Conservation (phyloP, 169 alveolate genomes). For the Plasmodium berghei region DNA sequence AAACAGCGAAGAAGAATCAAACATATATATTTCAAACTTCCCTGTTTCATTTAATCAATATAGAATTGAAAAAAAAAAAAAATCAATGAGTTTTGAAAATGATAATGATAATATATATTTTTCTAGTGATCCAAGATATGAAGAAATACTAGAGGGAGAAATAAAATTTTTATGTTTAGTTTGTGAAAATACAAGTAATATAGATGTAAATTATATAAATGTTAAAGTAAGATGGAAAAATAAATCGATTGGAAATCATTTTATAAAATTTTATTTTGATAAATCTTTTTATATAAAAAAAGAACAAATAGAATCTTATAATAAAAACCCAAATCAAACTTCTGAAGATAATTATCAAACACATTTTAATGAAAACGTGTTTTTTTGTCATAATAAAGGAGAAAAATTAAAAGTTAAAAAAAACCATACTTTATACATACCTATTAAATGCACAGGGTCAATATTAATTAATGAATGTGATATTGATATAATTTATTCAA, state of each 20-base stretch:
- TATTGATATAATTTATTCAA: slow-evolving; percentile 35
- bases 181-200: slow-evolving; percentile 44
- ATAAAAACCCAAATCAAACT: no score
- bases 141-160: slow-evolving; percentile 75
- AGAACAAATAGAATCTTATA: neutral
- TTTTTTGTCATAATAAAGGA: slow-evolving; percentile 4
- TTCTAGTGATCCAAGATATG: slow-evolving; percentile 52
- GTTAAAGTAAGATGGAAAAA: slow-evolving; percentile 30
- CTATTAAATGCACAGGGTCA: slow-evolving; percentile 61
- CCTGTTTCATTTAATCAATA: neutral
- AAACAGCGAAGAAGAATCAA: neutral
- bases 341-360: no score
- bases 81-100: neutral
- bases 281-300: slow-evolving; percentile 41
- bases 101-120: slow-evolving; percentile 25
- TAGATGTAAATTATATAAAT: slow-evolving; percentile 39
- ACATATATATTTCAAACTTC: neutral
- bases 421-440: slow-evolving; percentile 43
- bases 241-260: slow-evolving; percentile 12
- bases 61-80: slow-evolving; percentile 2
- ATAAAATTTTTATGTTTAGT: slow-evolving; percentile 55
- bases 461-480: slow-evolving; percentile 49
- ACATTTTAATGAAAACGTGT: neutral
- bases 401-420: slow-evolving; percentile 13
- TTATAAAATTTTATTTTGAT: slow-evolving; percentile 54